Conservation (phyloP, 148 eudicot species). For the Camellia granthamiana region DNA sequence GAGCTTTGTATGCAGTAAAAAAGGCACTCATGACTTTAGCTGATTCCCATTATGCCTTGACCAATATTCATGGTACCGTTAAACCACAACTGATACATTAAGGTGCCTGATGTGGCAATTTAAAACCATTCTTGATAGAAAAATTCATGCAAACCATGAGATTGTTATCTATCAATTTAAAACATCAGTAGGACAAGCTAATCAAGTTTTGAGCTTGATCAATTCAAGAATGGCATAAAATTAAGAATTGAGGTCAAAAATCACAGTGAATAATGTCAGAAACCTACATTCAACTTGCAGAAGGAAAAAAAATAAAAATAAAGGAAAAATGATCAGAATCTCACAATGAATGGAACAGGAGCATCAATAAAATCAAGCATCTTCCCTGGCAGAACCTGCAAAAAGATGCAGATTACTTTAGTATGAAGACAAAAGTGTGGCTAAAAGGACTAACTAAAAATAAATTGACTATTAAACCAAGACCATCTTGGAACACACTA, state of each 20-base stretch:
- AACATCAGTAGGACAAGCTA: not conserved
- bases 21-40: not conserved
- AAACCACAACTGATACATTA: not conserved
- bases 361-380: slow-evolving; percentile 96
- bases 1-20: not conserved
- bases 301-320: not conserved
- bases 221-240: not conserved
- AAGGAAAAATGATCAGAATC: slow-evolving; percentile 19
- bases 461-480: not conserved
- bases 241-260: not conserved
- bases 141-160: not conserved
- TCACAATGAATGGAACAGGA: slow-evolving; percentile 82
- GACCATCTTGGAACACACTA: not conserved
- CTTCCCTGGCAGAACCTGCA: slow-evolving; percentile 86
- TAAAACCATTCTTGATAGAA: not conserved
- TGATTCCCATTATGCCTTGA: not conserved
- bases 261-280: not conserved
- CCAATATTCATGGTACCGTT: not conserved
- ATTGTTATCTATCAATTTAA: not conserved
- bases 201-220: not conserved
- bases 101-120: not conserved
- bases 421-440: not conserved
- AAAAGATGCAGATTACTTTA: slow-evolving; percentile 8
- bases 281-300: not conserved
- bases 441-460: not conserved